phyloP scores from a whole-genome alignment of 345 rosid species.

The Camelina neglecta region DNA sequence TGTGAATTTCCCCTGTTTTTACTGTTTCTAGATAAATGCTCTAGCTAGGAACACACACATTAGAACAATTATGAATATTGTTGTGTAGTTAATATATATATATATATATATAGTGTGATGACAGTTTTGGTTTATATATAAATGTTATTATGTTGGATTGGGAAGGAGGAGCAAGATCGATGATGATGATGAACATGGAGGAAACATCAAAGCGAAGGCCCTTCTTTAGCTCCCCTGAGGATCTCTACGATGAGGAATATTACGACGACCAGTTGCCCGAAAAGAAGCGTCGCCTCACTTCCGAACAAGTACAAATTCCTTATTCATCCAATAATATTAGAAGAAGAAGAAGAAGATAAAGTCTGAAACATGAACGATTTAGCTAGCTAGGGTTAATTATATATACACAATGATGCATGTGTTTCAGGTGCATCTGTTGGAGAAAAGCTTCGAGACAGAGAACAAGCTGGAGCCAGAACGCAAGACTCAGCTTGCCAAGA shows the following conservation, averaged over 20 bases:
- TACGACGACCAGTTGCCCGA: constrained; percentile 82
- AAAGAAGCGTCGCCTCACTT: constrained; percentile 85
- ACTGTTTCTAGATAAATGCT: neutral
- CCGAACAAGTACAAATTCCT: constrained; percentile 43
- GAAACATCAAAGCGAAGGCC: constrained; percentile 71
- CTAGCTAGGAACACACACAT: neutral
- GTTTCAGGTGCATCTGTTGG: constrained; percentile 69
- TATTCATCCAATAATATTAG: neutral
- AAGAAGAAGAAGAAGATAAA: too few relatives aligned
- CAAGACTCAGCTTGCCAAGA: constrained; percentile 82
- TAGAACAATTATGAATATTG: neutral
- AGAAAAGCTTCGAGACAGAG: constrained; percentile 94
- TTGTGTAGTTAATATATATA: neutral
- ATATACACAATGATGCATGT: neutral
- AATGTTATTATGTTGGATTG: neutral
- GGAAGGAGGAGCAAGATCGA: constrained; percentile 60
- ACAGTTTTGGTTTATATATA: neutral
- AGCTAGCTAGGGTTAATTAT: too few relatives aligned
- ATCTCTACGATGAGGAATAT: constrained; percentile 70
- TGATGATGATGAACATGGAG: constrained; percentile 62
- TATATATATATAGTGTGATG: neutral
- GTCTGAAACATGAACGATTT: too few relatives aligned
- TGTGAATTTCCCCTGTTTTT: constrained; percentile 1
- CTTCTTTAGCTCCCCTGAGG: constrained; percentile 72
- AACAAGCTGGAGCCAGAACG: constrained; percentile 96